A percentile compares a stretch with the other conserved stretches of the same genome.
These are phyloP conservation scores for Globisporangium radiosum DNA, from an alignment of 352 stramenopile genomes.

Conservation along the genomic window DNA sequence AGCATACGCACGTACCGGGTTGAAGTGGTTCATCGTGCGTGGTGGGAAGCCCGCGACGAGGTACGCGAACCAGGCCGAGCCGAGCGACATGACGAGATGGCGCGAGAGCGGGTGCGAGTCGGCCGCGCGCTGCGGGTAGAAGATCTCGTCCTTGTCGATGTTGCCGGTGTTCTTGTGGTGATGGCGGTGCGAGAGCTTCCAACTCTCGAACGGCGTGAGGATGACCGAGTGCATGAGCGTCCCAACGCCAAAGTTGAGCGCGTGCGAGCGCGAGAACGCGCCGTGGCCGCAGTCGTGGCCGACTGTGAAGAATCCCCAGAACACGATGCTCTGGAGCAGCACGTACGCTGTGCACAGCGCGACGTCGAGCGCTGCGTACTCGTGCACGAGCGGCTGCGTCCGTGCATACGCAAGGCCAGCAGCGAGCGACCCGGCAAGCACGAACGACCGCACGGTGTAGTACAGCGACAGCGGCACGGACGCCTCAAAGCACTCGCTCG, in stretches of 20 bases:
- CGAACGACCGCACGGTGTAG: conserved; percentile 54
- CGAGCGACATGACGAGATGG: conserved; percentile 36
- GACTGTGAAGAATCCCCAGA: conserved; percentile 83
- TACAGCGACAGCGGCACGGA: conserved; percentile 65
- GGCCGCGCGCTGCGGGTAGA: conserved; percentile 65
- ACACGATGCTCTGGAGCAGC: conserved; percentile 67
- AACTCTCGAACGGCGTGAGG: conserved; percentile 73
- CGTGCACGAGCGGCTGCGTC: conserved; percentile 31
- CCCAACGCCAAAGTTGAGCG: conserved; percentile 73
- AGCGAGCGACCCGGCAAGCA: conserved; percentile 34
- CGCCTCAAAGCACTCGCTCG: conserved; percentile 65
- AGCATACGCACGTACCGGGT: conserved; percentile 48
- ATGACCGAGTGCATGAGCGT: conserved; percentile 77
- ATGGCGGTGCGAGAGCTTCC: conserved; percentile 76
- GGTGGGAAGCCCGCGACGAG: conserved; percentile 66
- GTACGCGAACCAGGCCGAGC: conserved; percentile 68
- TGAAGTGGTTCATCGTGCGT: conserved; percentile 73
- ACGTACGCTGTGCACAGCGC: conserved; percentile 50
- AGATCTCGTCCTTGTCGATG: conserved; percentile 81
- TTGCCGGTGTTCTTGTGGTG: conserved; percentile 88
- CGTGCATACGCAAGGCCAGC: conserved; percentile 37
- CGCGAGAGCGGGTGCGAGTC: conserved; percentile 45
- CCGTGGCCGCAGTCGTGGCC: conserved; percentile 77
- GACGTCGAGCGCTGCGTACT: conserved; percentile 27
- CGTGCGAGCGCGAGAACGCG: conserved; percentile 71